Evolutionary conservation across 2,329 filamentous ascomycete genomes (phyloP), one percentile per base, ranked within the genome.

Genomic region (Fusarium chlamydosporum): DNA sequence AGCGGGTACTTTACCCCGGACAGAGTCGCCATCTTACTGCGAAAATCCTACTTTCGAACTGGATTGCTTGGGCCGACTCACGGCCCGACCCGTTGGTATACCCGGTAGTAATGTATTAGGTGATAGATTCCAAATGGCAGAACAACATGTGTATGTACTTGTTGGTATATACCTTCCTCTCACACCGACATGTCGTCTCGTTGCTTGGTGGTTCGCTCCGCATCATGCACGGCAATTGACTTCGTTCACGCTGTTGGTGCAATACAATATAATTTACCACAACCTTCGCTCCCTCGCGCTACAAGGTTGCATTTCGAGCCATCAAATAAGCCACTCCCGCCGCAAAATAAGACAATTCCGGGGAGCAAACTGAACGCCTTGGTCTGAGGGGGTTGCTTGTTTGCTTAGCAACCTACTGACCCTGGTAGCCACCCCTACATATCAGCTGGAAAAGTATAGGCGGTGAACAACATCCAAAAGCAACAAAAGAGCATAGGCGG

Each of bases 51-150:
- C 59, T 50, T 65, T 65, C 54, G 20, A 50, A 43, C 41, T 47
- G 43, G 55, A 56, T 56, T 51, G 34, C 47, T 50, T 48, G 35
- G 56, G 51, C 64, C 62, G 70, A 66, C 67, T 64, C 58, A 71
- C 72, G 72, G 72, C 61, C 69, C 72, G 72, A 71, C 67, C 72
- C 72, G 72, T 67, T 66, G 63, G 55, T 61, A 70, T 67, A 71
- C 65, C 70, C 67, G 61, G 66, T 56, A 55, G 45, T 66, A 61
- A 65, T 29, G 37, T 15, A 38, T 29, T 23, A 23, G 23, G 38
- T 41, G 23, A 41, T 26, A 26, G 18, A 41, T 23, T 41, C 20
- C 38, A 41, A 41, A 15, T 41, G 18, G 38, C 29, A 29, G 47
- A 51, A 38, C 33, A 31, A 31, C 40, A 29, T 37, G 43, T 52